Conservation (phyloP, 163 green algal species). For the Scenedesmus sp. region DNA sequence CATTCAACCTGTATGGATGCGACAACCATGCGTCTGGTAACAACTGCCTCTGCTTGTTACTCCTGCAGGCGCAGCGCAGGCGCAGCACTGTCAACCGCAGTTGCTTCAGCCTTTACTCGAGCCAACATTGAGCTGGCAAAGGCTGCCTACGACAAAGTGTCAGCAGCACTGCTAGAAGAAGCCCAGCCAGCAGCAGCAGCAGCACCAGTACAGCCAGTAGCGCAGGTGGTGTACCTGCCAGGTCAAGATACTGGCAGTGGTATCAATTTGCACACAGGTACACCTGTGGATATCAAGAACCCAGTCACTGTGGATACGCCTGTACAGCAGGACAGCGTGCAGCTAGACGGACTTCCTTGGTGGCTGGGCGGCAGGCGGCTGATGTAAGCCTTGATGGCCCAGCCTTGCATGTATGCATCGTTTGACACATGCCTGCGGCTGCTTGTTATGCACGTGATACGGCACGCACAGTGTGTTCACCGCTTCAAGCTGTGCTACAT, state of each 20-base stretch:
- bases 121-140: not conserved
- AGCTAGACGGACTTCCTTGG: not conserved
- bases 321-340: conserved; percentile 18
- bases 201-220: not conserved
- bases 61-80: not conserved
- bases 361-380: not conserved
- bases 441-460: too few species aligned
- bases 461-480: too few species aligned
- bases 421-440: too few species aligned
- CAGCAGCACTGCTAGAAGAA: not conserved
- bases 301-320: conserved; percentile 29
- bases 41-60: not conserved
- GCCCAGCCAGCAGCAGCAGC: not conserved
- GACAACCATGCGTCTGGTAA: not conserved
- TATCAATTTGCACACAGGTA: not conserved
- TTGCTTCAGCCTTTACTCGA: not conserved
- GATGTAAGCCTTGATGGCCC: not conserved
- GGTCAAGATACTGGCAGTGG: not conserved
- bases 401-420: too few species aligned
- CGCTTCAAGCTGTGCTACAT: too few species aligned
- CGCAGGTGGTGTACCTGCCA: conserved; percentile 21
- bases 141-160: not conserved
- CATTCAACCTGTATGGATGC: too few species aligned
- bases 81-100: not conserved
- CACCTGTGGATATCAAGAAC: not conserved